phyloP scores from a whole-genome alignment of 352 stramenopile species.

The Globisporangium radiosum region DNA sequence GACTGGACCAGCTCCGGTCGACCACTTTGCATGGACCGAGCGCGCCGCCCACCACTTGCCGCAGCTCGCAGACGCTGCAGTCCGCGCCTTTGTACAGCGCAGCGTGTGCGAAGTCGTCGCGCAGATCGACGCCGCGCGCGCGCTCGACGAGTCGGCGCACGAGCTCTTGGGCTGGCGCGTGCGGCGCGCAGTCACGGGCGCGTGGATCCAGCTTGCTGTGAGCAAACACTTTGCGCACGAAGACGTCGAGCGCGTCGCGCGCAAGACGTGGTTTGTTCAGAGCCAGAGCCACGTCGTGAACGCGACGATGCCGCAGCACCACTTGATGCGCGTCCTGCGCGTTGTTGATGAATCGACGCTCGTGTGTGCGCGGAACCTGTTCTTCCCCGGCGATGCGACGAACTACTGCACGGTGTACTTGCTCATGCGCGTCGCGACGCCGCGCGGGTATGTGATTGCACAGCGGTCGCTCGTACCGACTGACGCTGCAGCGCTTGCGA shows the following conservation, averaged over 20 bases:
- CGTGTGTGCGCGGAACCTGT: constrained; percentile 20
- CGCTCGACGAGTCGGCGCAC: constrained; percentile 8
- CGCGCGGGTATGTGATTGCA: constrained; percentile 15
- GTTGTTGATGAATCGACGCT: constrained; percentile 17
- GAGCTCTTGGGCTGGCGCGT: constrained; percentile 18
- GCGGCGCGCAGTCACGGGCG: constrained; percentile 9
- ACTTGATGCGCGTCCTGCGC: constrained; percentile 16
- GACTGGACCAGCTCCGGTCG: background rate
- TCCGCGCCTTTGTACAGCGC: constrained; percentile 6
- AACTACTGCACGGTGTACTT: constrained; percentile 22
- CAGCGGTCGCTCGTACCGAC: constrained; percentile 17
- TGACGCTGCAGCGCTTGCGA: constrained; percentile 6
- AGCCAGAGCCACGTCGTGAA: constrained; percentile 13
- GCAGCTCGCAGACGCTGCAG: constrained; percentile 9
- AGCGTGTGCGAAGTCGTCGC: constrained; percentile 13
- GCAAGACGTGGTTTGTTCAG: constrained; percentile 15
- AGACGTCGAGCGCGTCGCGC: constrained; percentile 7
- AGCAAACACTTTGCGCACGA: constrained; percentile 15
- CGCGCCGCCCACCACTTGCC: constrained; percentile 8
- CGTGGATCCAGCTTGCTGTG: constrained; percentile 18
- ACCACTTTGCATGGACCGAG: constrained; percentile 15
- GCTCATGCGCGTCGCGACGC: constrained; percentile 15
- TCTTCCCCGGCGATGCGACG: constrained; percentile 13
- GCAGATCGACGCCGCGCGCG: constrained; percentile 6
- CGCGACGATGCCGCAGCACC: constrained; percentile 18